These are phyloP conservation scores for Yamadazyma dushanensis DNA, from an alignment of 1,139 yeast genomes.

Conservation along the genomic window DNA sequence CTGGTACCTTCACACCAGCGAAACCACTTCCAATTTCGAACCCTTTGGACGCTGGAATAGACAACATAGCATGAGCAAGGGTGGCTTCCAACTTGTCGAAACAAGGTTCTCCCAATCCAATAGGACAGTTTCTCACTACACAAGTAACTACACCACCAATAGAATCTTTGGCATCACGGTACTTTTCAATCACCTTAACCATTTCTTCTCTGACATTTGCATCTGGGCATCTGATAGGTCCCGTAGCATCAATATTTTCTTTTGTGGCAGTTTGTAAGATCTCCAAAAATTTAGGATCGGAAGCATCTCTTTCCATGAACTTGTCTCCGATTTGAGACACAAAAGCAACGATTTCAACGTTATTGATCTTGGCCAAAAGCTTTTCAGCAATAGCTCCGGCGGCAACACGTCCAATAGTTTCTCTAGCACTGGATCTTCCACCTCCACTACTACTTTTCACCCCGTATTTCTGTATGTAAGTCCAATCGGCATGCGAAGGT, in stretches of 20 bases:
- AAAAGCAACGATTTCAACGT: slow-evolving; percentile 94
- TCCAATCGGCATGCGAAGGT: slow-evolving; percentile 97
- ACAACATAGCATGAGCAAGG: slow-evolving; percentile 96
- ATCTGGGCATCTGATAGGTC: slow-evolving; percentile 95
- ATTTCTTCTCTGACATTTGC: slow-evolving; percentile 67
- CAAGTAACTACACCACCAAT: slow-evolving; percentile 98
- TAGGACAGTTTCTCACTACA: slow-evolving; percentile 89
- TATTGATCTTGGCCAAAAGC: slow-evolving; percentile 69
- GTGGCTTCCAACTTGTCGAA: slow-evolving; percentile 94
- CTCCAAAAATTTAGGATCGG: slow-evolving; percentile 61
- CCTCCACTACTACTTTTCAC: slow-evolving; percentile 94
- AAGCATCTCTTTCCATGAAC: slow-evolving; percentile 72
- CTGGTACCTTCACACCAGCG: slow-evolving; percentile 84
- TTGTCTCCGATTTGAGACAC: slow-evolving; percentile 87
- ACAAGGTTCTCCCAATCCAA: slow-evolving; percentile 96
- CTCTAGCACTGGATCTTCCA: slow-evolving; percentile 96
- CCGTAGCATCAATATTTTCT: slow-evolving; percentile 81
- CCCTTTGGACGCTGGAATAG: slow-evolving; percentile 96
- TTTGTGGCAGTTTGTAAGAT: slow-evolving; percentile 76
- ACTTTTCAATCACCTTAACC: slow-evolving; percentile 84
- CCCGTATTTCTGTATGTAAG: slow-evolving; percentile 88
- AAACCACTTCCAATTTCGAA: slow-evolving; percentile 97
- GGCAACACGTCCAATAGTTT: slow-evolving; percentile 97
- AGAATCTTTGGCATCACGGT: slow-evolving; percentile 86
- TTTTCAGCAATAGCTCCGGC: slow-evolving; percentile 99